These are phyloP conservation scores for Fusarium nygamai DNA, from an alignment of 2,329 filamentous ascomycete genomes.

Conservation along the genomic window DNA sequence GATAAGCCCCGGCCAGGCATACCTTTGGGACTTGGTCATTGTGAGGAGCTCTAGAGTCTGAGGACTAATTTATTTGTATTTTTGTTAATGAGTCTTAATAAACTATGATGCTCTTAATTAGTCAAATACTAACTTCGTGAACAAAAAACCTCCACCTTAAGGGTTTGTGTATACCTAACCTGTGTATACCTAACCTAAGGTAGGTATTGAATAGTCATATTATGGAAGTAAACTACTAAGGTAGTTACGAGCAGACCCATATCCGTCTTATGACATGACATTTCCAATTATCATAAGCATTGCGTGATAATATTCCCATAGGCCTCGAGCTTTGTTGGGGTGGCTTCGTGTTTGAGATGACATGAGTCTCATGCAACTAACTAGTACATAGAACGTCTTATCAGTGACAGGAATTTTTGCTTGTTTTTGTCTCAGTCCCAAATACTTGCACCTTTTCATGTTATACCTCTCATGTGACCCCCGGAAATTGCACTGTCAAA, in stretches of 20 bases:
- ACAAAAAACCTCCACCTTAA: background rate
- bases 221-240: background rate
- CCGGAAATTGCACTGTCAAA: background rate
- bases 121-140: background rate
- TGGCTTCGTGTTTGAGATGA: background rate
- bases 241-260: background rate
- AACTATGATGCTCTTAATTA: background rate
- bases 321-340: background rate
- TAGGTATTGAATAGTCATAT: background rate
- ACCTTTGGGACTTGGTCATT: background rate
- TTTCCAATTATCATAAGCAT: background rate
- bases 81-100: background rate
- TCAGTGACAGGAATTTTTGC: background rate
- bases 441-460: background rate
- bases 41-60: background rate
- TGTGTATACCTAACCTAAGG: too few species aligned
- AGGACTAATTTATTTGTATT: background rate
- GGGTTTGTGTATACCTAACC: background rate
- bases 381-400: background rate
- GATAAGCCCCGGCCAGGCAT: background rate
- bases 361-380: background rate
- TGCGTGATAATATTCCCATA: background rate
- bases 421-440: background rate
- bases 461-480: background rate
- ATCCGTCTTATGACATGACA: background rate